Base-by-base conservation (phyloP, 306 rosid species). In the Acmispon strigosus region DNA sequence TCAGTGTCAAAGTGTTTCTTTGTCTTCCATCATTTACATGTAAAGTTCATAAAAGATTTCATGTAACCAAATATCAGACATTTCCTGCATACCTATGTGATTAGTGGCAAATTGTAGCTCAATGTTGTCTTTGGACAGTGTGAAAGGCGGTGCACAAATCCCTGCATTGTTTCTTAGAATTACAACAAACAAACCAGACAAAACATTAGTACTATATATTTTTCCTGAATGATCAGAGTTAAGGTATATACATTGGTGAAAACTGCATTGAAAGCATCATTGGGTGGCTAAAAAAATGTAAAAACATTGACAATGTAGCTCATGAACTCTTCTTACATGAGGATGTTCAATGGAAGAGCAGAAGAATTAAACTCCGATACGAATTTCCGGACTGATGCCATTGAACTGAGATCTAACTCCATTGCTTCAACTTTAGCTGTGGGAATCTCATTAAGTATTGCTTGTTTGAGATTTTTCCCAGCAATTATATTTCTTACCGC, bases 31-130 rank as follows among this genome's bases (percentile, higher is more conserved):
- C 0, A 2, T 15, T 8, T 19, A 10, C 13, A 42, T 19, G 2
- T n/a, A 63, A 78, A 78, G 49, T 15, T 47, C 2, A 4, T 16
- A 24, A 59, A 58, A 20, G 16, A 10, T 13, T 57, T 15, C 6
- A 50, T 12, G 32, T 55, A 10, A 27, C 2, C 6, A 67, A 41
- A 64, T 42, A 63, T 29, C 8, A 32, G 3, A 53, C 15, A 47
- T 32, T 50, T 70, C 65, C 49, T 1, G 62, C 80, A 8, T 74
- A 87, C 98, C 97, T 22, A 88, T 2, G 76, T 90, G 86, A 79
- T 90, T 93, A 16, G 97, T 93, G 3, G 96, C 97, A 75, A 93
- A 93, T 63, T 87, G 97, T 51, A 88, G 81, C 77, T 93, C 98
- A 63, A 90, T 86, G 49, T 87, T 84, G 82, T 93, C 96, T 69